Base-by-base conservation (phyloP, 2,329 filamentous ascomycete species). In the Aspergillus arachidicola region DNA sequence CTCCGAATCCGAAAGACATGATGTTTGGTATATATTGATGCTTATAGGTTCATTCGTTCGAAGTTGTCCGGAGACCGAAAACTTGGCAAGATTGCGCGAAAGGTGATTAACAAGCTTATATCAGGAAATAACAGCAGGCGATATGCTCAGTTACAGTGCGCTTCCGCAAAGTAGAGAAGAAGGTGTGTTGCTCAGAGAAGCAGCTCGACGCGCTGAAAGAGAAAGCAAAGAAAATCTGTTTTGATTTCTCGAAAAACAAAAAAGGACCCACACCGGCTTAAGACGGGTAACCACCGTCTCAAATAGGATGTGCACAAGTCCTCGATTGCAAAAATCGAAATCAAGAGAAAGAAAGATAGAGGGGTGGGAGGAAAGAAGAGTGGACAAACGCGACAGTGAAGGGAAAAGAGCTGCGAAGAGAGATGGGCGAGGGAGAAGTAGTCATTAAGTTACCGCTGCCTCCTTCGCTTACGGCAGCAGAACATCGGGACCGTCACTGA, bases 1-100 rank as follows among this genome's bases (percentile, higher is more conserved):
- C 84, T 71, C 81, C 79, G 73, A 83, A 82, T 72, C 81, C 80
- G 70, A 76, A 76, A 70, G 76, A 79, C 75, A 78, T 79, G 64
- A 68, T 77, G 67, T 63, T 69, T 62, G 68, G 63, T 66, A 62
- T 64, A 64, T 54, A 63, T 65, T 65, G 64, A 64, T 58, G 62
- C 21, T 72, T 68, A 72, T 64, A 65, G 67, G 70, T 69, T 73
- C 73, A 78, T 75, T 66, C 66, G 71, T 72, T 68, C 65, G 55
- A 64, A 63, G 59, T 57, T 53, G 36, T 56, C 57, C 58, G 62
- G 26, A 51, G 60, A 62, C 36, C 51, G 60, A 53, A 41, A 60
- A 32, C 11, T 32, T 30, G 45, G 38, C 12, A 57, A n/a, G 45
- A 7, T 36, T 54, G 38, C 23, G 46, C 60, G 34, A 57, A 50